Percentiles rank a stretch among this genome's conserved stretches.
These are phyloP conservation scores for Dunaliella sp. DNA, from an alignment of 139 green algal genomes.

Conservation along the genomic window DNA sequence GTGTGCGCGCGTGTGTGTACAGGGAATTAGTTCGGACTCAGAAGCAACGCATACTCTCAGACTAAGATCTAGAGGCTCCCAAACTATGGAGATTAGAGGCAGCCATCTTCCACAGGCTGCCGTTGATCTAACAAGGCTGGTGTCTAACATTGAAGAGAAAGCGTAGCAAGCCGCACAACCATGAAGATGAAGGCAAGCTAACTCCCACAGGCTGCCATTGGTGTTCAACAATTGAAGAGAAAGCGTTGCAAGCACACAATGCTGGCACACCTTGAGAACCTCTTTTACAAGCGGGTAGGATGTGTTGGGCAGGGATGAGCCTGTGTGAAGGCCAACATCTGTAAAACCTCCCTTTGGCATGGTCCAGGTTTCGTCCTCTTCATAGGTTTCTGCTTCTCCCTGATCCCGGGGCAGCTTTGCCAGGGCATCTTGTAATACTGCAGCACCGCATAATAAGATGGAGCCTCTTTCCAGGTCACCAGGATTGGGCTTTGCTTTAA, in stretches of 20 bases:
- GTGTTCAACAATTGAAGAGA: background rate
- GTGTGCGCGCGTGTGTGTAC: background rate
- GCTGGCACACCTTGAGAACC: background rate
- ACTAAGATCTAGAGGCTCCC: too few relatives aligned
- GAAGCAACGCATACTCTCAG: too few relatives aligned
- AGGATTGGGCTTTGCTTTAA: background rate
- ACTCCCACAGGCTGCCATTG: too few relatives aligned
- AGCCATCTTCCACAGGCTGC: too few relatives aligned
- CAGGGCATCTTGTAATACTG: background rate
- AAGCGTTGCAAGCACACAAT: background rate
- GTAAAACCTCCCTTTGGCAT: background rate
- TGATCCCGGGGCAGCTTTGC: background rate
- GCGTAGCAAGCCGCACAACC: background rate
- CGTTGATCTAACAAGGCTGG: too few relatives aligned
- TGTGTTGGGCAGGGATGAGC: background rate
- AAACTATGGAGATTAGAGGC: too few relatives aligned
- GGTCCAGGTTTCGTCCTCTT: background rate
- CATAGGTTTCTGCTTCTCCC: background rate
- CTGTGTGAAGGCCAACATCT: background rate
- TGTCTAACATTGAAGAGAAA: background rate
- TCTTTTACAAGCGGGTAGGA: background rate
- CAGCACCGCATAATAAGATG: too few relatives aligned
- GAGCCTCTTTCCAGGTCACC: too few relatives aligned
- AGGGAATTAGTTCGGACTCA: too few relatives aligned
- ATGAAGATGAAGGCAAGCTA: too few relatives aligned